A percentile compares a stretch with the other conserved stretches of the same genome.
phyloP scores from a whole-genome alignment of 768 basidiomycete species.

The Cantharellus cinnabarinus region DNA sequence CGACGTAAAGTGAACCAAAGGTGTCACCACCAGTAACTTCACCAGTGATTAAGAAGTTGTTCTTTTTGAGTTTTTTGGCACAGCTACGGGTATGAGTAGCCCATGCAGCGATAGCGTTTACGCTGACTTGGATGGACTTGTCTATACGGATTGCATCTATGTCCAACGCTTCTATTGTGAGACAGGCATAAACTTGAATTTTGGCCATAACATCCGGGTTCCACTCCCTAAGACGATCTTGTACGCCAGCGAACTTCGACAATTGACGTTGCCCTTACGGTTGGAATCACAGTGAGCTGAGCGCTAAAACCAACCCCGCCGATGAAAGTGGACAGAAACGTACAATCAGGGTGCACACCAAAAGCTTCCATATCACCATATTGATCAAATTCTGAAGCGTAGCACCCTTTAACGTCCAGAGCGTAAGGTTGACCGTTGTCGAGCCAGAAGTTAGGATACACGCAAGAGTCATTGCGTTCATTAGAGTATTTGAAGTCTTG shows the following conservation, averaged over 20 bases:
- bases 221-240: slow-evolving; percentile 93
- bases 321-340: neutral
- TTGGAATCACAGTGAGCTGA: slow-evolving; percentile 2
- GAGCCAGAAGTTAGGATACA: slow-evolving; percentile 60
- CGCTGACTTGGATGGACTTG: slow-evolving; percentile 80
- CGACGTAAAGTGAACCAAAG: slow-evolving; percentile 72
- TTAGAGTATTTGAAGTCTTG: slow-evolving; percentile 63
- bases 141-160: slow-evolving; percentile 91
- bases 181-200: slow-evolving; percentile 60
- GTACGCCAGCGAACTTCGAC: slow-evolving; percentile 87
- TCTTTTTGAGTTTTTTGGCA: slow-evolving; percentile 50
- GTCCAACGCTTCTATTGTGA: slow-evolving; percentile 73
- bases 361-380: slow-evolving; percentile 96
- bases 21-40: slow-evolving; percentile 90
- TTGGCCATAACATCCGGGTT: slow-evolving; percentile 55
- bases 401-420: slow-evolving; percentile 47
- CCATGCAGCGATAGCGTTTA: slow-evolving; percentile 65
- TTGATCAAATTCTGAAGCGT: slow-evolving; percentile 75
- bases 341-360: slow-evolving; percentile 79
- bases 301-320: too few species aligned
- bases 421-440: slow-evolving; percentile 47
- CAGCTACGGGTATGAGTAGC: slow-evolving; percentile 51
- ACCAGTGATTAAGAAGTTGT: slow-evolving; percentile 77
- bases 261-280: slow-evolving; percentile 61
- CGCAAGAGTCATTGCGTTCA: slow-evolving; percentile 49